Conservation (phyloP, 345 rosid genomes). For the Triadica sebifera region DNA sequence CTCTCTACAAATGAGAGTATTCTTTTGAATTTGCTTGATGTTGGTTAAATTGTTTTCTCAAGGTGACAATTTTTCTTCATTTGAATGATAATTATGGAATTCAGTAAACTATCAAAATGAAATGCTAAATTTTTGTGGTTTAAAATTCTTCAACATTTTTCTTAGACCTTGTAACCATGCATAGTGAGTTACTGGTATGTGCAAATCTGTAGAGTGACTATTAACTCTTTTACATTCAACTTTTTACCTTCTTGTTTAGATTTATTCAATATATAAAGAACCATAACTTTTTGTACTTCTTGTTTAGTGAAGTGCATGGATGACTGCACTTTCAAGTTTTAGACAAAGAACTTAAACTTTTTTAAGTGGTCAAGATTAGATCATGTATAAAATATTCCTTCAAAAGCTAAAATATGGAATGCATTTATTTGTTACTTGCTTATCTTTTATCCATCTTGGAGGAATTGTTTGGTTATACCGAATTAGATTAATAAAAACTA, state of each 20-base stretch:
- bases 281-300: too few species aligned
- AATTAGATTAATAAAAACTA: background rate
- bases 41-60: background rate
- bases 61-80: background rate
- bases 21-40: background rate
- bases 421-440: background rate
- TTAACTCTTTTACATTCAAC: too few species aligned
- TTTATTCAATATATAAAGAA: background rate
- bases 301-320: background rate
- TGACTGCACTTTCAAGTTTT: background rate
- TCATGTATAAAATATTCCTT: background rate
- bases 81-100: background rate
- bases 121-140: background rate
- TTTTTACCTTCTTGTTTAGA: too few species aligned
- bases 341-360: background rate
- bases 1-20: background rate
- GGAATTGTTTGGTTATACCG: background rate
- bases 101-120: background rate
- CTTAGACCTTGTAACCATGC: background rate
- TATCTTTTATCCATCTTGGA: background rate
- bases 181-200: too few species aligned
- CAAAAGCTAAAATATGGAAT: background rate
- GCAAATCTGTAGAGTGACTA: too few species aligned
- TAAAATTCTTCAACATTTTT: background rate
- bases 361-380: background rate